Evolutionary conservation across 192 early-diverging fungal genomes (phyloP), one percentile per base, ranked within the genome.

Genomic region (Umbelopsis isabellina): DNA sequence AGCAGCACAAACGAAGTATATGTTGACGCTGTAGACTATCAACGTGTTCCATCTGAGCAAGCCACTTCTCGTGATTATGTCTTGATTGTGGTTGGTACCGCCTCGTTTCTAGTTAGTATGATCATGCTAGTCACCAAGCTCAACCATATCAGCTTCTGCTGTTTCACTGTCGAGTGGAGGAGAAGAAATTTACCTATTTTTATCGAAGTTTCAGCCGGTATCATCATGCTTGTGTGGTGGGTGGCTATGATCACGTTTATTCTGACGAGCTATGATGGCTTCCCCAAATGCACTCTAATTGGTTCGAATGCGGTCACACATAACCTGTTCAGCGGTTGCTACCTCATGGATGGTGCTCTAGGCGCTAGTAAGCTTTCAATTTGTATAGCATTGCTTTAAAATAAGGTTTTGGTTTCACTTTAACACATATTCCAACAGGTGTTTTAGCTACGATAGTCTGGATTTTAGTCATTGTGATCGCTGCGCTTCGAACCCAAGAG

Each of bases 221-320:
- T 13, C 9, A 61, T 61, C 27, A 25, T 61, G 33, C 55, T 61
- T 35, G 55, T 61, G 8, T 61, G 55, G 55, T 61, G 55, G 55
- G 55, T 61, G 2, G 55, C 55, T 13, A 61, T 61, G 55, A 61
- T 61, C 55, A 61, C 55, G 4, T 61, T 35, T 30, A 61, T 33
- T 15, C 18, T 61, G 12, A 61, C 55, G 16, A 61, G 55, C 30
- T 61, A 61, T 30, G 55, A 61, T 7, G 55, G 55, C 2, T 61
- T 61, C 30, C 55, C 30, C 5, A 61, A 35, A 7, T 61, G 55
- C 25, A 1, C 55, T 18, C 16, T 61, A 11, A n/a, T 35, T 61
- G 55, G 55, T 35, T 30, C 55, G 0, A 61, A 61, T 15, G 55
- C 27, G 16, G 30, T 61, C 27, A 61, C 55, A 7, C 13, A 30